Evolutionary conservation across 805 yeast genomes (phyloP).

Genomic region (Zygosaccharomyces rouxii): DNA sequence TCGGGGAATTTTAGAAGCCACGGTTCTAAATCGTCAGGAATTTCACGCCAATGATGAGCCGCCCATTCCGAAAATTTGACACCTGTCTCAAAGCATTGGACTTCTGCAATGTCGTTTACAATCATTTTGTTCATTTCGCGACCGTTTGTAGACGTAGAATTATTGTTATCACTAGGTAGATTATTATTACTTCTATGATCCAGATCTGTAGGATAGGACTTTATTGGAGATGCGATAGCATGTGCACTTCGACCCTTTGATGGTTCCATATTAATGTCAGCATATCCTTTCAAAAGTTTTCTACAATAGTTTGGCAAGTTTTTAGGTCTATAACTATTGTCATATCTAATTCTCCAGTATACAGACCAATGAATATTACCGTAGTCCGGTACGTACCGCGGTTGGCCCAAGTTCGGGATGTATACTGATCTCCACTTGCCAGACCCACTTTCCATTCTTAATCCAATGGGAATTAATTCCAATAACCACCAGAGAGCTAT

Average conservation of each 20-base stretch:
- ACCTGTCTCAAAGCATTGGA: slow-evolving; percentile 14
- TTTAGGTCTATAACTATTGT: slow-evolving; percentile 43
- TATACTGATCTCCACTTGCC: slow-evolving; percentile 50
- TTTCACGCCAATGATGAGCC: slow-evolving; percentile 25
- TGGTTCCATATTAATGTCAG: slow-evolving; percentile 10
- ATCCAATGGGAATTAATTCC: slow-evolving; percentile 57
- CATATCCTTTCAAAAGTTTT: slow-evolving; percentile 22
- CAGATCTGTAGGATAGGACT: slow-evolving; percentile 5
- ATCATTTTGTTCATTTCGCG: slow-evolving; percentile 6
- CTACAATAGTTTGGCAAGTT: slow-evolving; percentile 40
- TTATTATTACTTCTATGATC: background rate
- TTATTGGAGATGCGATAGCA: slow-evolving; percentile 12
- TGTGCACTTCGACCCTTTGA: slow-evolving; percentile 4
- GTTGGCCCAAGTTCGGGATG: slow-evolving; percentile 54
- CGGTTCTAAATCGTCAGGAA: slow-evolving; percentile 37
- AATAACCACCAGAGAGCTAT: slow-evolving; percentile 54
- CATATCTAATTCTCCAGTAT: slow-evolving; percentile 48
- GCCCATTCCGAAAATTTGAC: slow-evolving; percentile 29
- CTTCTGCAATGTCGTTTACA: slow-evolving; percentile 8
- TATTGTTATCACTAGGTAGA: background rate
- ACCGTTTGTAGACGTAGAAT: background rate
- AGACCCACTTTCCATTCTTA: slow-evolving; percentile 42
- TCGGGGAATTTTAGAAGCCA: slow-evolving; percentile 15
- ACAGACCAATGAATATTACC: slow-evolving; percentile 61
- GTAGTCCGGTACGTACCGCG: slow-evolving; percentile 45